phyloP scores from a whole-genome alignment of 176 grass and related monocot genomes.

The Phoenix dactylifera region DNA sequence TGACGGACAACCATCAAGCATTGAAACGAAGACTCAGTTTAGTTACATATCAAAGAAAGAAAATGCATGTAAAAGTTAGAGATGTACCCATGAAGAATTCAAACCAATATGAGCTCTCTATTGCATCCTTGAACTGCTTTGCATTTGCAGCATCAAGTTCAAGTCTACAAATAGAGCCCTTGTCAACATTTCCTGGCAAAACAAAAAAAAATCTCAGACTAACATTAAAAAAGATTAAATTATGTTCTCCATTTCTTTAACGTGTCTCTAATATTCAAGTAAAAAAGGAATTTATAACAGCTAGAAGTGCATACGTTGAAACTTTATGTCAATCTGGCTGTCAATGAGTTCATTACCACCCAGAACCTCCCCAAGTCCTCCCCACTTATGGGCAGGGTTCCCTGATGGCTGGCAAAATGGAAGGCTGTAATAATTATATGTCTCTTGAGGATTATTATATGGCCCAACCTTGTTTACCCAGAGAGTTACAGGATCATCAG shows the following conservation, averaged over 20 bases:
- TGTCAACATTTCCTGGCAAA: constrained; percentile 71
- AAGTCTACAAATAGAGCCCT: constrained; percentile 58
- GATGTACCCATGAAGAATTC: constrained; percentile 92
- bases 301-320: constrained; percentile 36
- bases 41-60: background rate
- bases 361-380: constrained; percentile 85
- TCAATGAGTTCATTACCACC: constrained; percentile 90
- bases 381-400: constrained; percentile 77
- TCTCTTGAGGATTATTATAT: constrained; percentile 93
- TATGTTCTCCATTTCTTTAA: too few relatives aligned
- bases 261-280: constrained; percentile 8
- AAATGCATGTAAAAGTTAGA: constrained; percentile 1
- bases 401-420: constrained; percentile 77
- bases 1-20: too few relatives aligned
- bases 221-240: too few relatives aligned
- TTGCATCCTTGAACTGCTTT: constrained; percentile 62
- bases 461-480: constrained; percentile 99
- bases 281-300: constrained; percentile 3
- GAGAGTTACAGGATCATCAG: constrained; percentile 53
- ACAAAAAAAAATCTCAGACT: background rate
- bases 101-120: constrained; percentile 88
- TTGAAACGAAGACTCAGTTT: too few relatives aligned
- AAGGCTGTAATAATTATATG: constrained; percentile 91
- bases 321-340: constrained; percentile 80
- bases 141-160: constrained; percentile 61